Conservation (phyloP, 768 basidiomycete genomes). For the Mycena capillaripes region DNA sequence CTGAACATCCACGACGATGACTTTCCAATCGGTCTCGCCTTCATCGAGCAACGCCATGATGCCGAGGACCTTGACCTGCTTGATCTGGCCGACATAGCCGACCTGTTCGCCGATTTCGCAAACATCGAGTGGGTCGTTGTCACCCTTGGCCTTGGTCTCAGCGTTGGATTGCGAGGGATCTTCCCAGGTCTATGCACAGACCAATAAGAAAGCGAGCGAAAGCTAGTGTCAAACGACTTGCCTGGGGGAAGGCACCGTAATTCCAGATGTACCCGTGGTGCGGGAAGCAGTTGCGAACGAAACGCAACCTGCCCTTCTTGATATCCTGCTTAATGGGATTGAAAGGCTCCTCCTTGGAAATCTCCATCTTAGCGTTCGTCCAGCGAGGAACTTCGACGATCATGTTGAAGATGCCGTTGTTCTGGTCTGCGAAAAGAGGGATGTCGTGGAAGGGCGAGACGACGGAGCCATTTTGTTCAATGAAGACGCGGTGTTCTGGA, state of each 20-base stretch:
- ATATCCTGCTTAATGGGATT: conserved; percentile 99
- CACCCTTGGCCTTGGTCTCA: conserved; percentile 98
- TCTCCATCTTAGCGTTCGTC: conserved; percentile 99
- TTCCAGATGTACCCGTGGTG: conserved; percentile 99
- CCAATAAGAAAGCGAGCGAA: conserved; percentile 14
- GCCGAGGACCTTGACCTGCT: conserved; percentile 99
- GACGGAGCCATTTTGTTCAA: conserved; percentile 90
- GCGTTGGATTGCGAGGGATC: conserved; percentile 89
- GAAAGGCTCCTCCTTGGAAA: conserved; percentile 97
- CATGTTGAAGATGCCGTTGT: conserved; percentile 98
- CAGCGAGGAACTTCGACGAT: conserved; percentile 98
- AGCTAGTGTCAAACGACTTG: conserved; percentile 46
- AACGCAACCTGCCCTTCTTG: conserved; percentile 96
- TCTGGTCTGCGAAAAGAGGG: conserved; percentile 97
- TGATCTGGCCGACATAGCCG: conserved; percentile 96
- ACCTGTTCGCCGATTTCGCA: conserved; percentile 99
- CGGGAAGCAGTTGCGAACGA: conserved; percentile 99
- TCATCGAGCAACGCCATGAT: conserved; percentile 99
- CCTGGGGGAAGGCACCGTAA: conserved; percentile 99
- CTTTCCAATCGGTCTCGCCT: conserved; percentile 99
- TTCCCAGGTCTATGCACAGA: conserved; percentile 89
- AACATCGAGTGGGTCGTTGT: conserved; percentile 99
- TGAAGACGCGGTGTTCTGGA: conserved; percentile 94
- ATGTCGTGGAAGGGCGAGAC: conserved; percentile 96
- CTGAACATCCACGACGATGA: conserved; percentile 96